Base-by-base conservation (phyloP, 2,329 filamentous ascomycete genomes). In the Fusarium mangiferae region DNA sequence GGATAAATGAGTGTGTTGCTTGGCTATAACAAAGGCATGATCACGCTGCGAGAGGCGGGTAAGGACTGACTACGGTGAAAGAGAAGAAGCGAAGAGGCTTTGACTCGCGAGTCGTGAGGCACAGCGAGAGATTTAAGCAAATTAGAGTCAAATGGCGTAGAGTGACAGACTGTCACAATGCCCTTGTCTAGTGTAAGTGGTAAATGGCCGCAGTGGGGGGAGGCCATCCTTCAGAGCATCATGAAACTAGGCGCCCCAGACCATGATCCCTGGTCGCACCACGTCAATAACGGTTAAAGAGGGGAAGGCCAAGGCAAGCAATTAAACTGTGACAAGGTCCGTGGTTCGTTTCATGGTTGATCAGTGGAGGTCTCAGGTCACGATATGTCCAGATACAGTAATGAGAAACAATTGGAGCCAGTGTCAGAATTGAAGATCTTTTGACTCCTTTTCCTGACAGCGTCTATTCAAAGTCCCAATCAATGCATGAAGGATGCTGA, bases 111-210 rank as follows among this genome's bases (percentile, higher is more conserved):
- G 57, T 72, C 30, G 41, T 66, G 61, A 68, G 75, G 69, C 61
- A 76, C 52, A 59, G 46, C 66, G 71, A 69, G 71, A 70, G 66
- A 72, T 74, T 77, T 72, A 77, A 74, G 69, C 67, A 75, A 69
- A 74, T 74, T 74, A 69, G 26, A 61, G 62, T 36, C 55, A 36
- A 24, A 56, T 44, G 35, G 56, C 35, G 44, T 36, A 44, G 45
- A 59, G 62, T 46, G 63, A 59, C 48, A 45, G 56, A 66, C 51
- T 71, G 64, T 56, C 59, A 51, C 54, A 63, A 56, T 75, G 51
- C 72, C 73, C 70, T 70, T 56, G 75, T 65, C 70, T 75, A 70
- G 73, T 74, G 68, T 74, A 66, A 72, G 76, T 72, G 59, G 66
- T 71, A 70, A 74, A 77, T 72, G 60, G 42, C 26, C 42, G 65